Conservation (phyloP, 352 stramenopile genomes). For the Stramenopiles sp. region DNA sequence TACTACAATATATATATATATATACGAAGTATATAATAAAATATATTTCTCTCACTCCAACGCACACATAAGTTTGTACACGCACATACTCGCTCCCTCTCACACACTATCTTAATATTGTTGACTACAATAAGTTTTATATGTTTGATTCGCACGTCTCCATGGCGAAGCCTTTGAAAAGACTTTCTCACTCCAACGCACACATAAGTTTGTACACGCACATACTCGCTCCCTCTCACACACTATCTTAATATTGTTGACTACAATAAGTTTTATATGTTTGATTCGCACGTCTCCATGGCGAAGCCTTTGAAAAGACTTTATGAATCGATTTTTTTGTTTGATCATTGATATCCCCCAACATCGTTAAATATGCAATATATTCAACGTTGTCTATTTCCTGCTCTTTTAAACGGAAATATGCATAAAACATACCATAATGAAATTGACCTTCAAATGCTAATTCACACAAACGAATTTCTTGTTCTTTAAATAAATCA, state of each 20-base stretch:
- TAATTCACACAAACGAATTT: constrained; percentile 90
- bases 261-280: neutral
- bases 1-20: too few relatives aligned
- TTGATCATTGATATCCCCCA: neutral
- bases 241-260: neutral
- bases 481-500: constrained; percentile 95
- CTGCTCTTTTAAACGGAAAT: neutral
- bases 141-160: neutral
- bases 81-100: neutral
- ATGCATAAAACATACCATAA: constrained; percentile 45
- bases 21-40: too few relatives aligned
- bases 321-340: neutral
- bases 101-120: neutral
- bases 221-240: neutral
- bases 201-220: too few relatives aligned
- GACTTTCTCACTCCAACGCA: neutral
- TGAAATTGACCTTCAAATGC: constrained; percentile 98
- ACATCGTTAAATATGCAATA: neutral
- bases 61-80: too few relatives aligned
- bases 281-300: neutral
- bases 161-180: neutral
- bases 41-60: neutral
- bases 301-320: neutral
- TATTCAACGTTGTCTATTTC: neutral
- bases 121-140: neutral